A percentile compares a stretch with the other conserved stretches of the same genome.
Conservation (phyloP, 208 protist genomes). For the Porcisia hertigi region DNA sequence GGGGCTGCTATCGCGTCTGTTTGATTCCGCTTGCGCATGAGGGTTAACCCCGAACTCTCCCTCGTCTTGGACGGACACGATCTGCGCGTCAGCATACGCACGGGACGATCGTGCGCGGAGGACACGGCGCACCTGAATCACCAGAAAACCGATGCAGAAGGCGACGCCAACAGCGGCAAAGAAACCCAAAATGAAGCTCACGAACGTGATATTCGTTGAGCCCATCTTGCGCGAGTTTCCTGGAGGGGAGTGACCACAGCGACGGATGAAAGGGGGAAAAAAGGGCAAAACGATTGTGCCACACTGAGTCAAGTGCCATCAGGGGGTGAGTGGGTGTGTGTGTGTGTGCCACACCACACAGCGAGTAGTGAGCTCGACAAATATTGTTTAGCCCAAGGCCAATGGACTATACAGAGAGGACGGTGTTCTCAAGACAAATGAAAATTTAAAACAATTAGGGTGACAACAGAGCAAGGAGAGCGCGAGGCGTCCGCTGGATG, state of each 20-base stretch:
- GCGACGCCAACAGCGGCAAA: not conserved
- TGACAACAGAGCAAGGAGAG: no score
- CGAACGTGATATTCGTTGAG: not conserved
- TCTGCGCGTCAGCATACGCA: slow-evolving; percentile 11
- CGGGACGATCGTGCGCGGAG: not conserved
- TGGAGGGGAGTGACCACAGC: not conserved
- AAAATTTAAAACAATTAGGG: no score
- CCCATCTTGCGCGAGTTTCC: not conserved
- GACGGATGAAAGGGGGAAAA: no score
- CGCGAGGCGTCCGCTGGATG: no score
- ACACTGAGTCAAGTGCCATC: no score
- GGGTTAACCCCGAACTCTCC: not conserved
- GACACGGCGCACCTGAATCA: not conserved
- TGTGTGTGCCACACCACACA: no score
- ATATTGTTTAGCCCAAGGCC: no score
- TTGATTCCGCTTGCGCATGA: not conserved
- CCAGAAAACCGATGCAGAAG: not conserved
- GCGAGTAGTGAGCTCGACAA: no score
- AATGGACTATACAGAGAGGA: no score
- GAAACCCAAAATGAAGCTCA: slow-evolving; percentile 4
- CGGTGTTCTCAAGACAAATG: no score
- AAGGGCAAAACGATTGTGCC: no score
- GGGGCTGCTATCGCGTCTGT: not conserved
- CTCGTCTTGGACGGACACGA: slow-evolving; percentile 15
- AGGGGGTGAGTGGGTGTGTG: no score